Evolutionary conservation across 306 rosid genomes (phyloP).

Genomic region (Casuarina cunninghamiana): DNA sequence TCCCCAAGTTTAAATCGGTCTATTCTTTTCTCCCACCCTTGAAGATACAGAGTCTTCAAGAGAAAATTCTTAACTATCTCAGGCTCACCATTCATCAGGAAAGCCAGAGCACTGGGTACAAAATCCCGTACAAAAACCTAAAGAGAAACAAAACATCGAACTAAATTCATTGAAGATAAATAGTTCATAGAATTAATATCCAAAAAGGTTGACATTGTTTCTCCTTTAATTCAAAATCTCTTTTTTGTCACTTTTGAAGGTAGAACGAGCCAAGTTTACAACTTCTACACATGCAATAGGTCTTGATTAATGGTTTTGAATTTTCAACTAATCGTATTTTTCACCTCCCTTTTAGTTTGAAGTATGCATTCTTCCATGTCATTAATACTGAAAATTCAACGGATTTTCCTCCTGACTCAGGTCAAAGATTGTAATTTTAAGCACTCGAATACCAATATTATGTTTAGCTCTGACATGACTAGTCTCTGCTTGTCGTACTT

Average conservation of each 20-base stretch:
- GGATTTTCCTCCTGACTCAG: background rate
- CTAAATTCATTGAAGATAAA: background rate
- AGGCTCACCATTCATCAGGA: conserved; percentile 92
- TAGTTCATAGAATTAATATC: background rate
- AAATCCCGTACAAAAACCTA: conserved; percentile 93
- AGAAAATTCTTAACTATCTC: conserved; percentile 83
- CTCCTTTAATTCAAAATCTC: background rate
- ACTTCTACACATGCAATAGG: background rate
- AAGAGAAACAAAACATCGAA: conserved; percentile 6
- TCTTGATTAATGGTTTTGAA: background rate
- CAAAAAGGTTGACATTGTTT: background rate
- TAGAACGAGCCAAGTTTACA: background rate
- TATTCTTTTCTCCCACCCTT: conserved; percentile 89
- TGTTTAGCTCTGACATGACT: too few species aligned
- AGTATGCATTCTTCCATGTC: background rate
- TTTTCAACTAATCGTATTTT: background rate
- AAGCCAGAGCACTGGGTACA: conserved; percentile 91
- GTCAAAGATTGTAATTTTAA: background rate
- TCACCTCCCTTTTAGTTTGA: background rate
- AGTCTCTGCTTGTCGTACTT: background rate
- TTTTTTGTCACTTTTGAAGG: background rate
- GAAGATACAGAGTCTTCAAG: conserved; percentile 82
- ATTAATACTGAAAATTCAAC: background rate
- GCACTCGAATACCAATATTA: background rate
- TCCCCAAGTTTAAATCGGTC: conserved; percentile 93